A percentile compares a stretch with the other conserved stretches of the same genome.
Conservation (phyloP, 1,284 basidiomycete species). For the Ustilago vetiveriae region DNA sequence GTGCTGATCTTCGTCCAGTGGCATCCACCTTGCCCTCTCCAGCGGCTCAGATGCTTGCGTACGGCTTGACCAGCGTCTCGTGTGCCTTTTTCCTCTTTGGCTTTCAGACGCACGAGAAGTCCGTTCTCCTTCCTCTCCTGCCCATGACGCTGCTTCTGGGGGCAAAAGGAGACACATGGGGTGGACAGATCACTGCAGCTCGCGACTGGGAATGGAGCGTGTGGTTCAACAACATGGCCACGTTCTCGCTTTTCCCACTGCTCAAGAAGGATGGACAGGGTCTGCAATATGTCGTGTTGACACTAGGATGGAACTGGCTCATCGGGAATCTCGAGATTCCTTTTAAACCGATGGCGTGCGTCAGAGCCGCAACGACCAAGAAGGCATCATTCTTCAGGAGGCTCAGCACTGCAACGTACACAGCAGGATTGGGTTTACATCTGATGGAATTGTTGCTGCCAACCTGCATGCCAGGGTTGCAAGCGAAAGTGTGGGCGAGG, state of each 20-base stretch:
- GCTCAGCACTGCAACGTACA: slow-evolving; percentile 65
- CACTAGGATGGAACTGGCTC: slow-evolving; percentile 81
- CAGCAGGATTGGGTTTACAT: slow-evolving; percentile 73
- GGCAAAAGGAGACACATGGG: slow-evolving; percentile 69
- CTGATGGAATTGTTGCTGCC: slow-evolving; percentile 73
- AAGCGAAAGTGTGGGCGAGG: slow-evolving; percentile 72
- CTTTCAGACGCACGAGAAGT: slow-evolving; percentile 95
- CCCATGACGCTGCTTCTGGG: slow-evolving; percentile 83
- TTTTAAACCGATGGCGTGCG: slow-evolving; percentile 13
- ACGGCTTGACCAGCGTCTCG: slow-evolving; percentile 61
- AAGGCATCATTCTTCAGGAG: slow-evolving; percentile 12
- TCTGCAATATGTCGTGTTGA: slow-evolving; percentile 76
- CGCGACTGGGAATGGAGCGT: slow-evolving; percentile 79
- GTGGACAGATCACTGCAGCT: slow-evolving; percentile 69
- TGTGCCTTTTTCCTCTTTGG: slow-evolving; percentile 93
- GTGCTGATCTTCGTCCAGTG: slow-evolving; percentile 69
- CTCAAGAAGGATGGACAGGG: slow-evolving; percentile 81
- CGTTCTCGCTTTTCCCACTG: slow-evolving; percentile 90
- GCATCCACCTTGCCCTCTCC: slow-evolving; percentile 74
- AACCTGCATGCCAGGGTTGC: slow-evolving; percentile 6
- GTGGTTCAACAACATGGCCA: slow-evolving; percentile 83
- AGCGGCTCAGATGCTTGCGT: slow-evolving; percentile 69
- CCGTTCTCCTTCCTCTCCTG: slow-evolving; percentile 84
- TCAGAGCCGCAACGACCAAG: slow-evolving; percentile 4
- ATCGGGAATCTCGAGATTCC: slow-evolving; percentile 71